Evolutionary conservation across 495 filamentous ascomycete genomes (phyloP).

Genomic region (Hypoxylon fragiforme): DNA sequence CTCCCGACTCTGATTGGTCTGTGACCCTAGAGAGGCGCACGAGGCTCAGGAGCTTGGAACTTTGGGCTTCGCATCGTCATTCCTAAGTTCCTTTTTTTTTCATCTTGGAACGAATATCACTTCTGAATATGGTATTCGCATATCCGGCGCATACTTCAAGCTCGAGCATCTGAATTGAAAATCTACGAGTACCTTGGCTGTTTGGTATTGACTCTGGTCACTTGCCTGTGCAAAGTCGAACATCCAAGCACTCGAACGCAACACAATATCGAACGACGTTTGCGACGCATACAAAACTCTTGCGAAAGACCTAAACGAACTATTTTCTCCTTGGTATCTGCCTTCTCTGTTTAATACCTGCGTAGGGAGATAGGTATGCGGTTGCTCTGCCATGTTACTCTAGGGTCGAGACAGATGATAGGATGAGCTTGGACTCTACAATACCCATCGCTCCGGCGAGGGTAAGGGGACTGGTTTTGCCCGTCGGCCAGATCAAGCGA

Average conservation of each 20-base stretch:
- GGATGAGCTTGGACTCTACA: constrained; percentile 82
- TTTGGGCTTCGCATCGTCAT: constrained; percentile 30
- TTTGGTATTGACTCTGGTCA: too few species aligned
- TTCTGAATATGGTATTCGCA: constrained; percentile 8
- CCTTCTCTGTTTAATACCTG: too few species aligned
- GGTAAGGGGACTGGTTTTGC: constrained; percentile 79
- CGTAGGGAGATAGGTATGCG: constrained; percentile 38
- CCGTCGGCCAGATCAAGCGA: constrained; percentile 80
- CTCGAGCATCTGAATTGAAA: not conserved
- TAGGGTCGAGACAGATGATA: constrained; percentile 48
- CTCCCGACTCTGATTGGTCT: constrained; percentile 9
- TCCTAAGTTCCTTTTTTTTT: not conserved
- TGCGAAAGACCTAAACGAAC: not conserved
- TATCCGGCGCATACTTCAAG: not conserved
- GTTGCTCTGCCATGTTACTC: constrained; percentile 33
- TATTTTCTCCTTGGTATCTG: too few species aligned
- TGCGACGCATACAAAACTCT: constrained; percentile 5
- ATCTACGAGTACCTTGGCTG: not conserved
- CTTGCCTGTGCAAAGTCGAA: too few species aligned
- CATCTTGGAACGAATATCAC: constrained; percentile 1
- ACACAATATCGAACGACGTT: constrained; percentile 21
- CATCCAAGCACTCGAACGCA: too few species aligned
- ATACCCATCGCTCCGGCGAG: constrained; percentile 88
- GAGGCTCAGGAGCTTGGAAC: constrained; percentile 34
- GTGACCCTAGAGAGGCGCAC: constrained; percentile 17